Evolutionary conservation across 179 eudicot genomes (phyloP), one percentile per base, ranked within the genome.

Genomic region (Carnegiea gigantea): DNA sequence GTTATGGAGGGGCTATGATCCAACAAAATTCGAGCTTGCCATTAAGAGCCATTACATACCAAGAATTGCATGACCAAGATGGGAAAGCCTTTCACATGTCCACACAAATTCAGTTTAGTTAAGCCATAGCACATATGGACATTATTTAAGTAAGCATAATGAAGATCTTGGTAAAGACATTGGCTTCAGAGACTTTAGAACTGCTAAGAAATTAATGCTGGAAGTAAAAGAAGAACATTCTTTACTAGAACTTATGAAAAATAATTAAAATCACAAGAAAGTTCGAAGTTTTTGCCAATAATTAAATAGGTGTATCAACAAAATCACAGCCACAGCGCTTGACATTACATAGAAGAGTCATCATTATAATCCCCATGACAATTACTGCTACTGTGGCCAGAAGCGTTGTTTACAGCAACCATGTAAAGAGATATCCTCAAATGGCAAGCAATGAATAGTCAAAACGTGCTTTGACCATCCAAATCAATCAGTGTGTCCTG

Each of bases 341-440:
- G 14, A 46, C 9, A 23, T 12, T 46, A n/a, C 30, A 48, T 24
- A 26, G 6, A 44, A 49, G 53, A 46, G 36, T 20, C 15, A 13
- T 49, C 57, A 23, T n/a, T 46, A 44, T 49, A 23, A 46, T 44
- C 7, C 51, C 36, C 18, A n/a, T 44, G 54, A 73, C n/a, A 26
- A 73, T n/a, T 21, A 21, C 57, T 44, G 26, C 15, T 21, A 46
- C n/a, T 21, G 14, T n/a, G 23, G 33, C 24, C 13, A 73, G 30
- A 8, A 46, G 57, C n/a, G 11, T 23, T 36, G 18, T 71, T 4
- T 17, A 67, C 54, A 9, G 30, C 28, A 1, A 23, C 77, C 36
- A 44, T 73, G 8, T 74, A 23, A 24, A 14, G 77, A n/a, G 30
- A 28, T 46, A 28, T 74, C 77, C 54, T 75, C 57, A 48, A 81